Conservation (phyloP, 306 rosid genomes). For the Pyrus pyrifolia region DNA sequence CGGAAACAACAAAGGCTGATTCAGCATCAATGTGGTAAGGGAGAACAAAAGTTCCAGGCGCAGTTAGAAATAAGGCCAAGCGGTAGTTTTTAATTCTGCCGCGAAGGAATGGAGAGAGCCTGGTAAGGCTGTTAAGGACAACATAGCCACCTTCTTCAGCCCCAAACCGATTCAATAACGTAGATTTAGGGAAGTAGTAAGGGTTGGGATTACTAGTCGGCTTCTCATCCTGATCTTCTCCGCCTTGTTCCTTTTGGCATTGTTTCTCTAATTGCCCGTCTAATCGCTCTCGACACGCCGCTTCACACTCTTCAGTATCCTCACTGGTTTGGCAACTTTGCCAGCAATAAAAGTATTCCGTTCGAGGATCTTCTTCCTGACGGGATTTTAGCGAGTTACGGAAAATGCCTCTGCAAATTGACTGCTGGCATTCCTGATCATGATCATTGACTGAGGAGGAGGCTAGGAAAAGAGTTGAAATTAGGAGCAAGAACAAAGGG, state of each 20-base stretch:
- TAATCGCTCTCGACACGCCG: neutral
- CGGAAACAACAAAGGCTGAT: conserved; percentile 8
- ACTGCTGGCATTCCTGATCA: neutral
- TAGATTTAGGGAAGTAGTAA: conserved; percentile 16
- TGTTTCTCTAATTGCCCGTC: neutral
- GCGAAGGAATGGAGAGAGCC: conserved; percentile 15
- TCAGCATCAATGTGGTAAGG: conserved; percentile 41
- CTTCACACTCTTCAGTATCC: neutral
- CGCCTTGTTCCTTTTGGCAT: neutral
- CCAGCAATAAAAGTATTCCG: neutral
- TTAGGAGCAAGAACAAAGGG: neutral
- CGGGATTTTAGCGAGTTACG: neutral
- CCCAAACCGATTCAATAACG: neutral
- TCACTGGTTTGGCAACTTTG: neutral
- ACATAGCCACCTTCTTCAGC: conserved; percentile 14
- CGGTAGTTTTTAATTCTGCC: conserved; percentile 27
- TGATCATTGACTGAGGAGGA: neutral
- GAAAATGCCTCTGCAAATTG: neutral
- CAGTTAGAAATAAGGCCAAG: conserved; percentile 17
- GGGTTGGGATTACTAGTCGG: conserved; percentile 15
- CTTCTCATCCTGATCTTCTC: neutral
- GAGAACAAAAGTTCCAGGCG: conserved; percentile 27
- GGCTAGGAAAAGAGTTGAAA: neutral
- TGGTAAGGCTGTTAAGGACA: conserved; percentile 14
- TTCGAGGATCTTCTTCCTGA: neutral